Conservation (phyloP, 2,329 filamentous ascomycete species). For the Cladophialophora immunda region DNA sequence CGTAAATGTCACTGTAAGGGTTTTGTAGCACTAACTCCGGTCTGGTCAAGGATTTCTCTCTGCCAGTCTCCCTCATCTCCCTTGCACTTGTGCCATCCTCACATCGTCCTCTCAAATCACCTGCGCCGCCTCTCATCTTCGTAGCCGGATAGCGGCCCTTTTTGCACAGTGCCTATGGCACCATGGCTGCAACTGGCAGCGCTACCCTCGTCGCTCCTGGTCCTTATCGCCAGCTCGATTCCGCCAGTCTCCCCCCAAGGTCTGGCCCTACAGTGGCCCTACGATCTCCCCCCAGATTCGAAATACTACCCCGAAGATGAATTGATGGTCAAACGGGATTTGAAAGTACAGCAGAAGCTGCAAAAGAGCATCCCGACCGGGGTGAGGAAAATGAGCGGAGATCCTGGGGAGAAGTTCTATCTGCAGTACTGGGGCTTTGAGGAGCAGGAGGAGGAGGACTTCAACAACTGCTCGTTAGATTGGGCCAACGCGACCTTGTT, state of each 20-base stretch:
- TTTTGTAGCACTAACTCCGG: background rate
- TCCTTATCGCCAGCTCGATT: constrained; percentile 22
- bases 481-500: constrained; percentile 19
- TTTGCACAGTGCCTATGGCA: constrained; percentile 21
- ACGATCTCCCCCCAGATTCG: constrained; percentile 38
- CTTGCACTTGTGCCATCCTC: background rate
- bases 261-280: constrained; percentile 33
- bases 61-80: background rate
- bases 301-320: constrained; percentile 44
- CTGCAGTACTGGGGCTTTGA: constrained; percentile 55
- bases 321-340: constrained; percentile 40
- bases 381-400: constrained; percentile 55
- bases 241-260: constrained; percentile 20
- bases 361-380: constrained; percentile 41
- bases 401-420: constrained; percentile 59
- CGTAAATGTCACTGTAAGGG: constrained; percentile 7
- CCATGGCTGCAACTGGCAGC: constrained; percentile 31
- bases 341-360: constrained; percentile 45
- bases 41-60: background rate
- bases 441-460: constrained; percentile 28
- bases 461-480: constrained; percentile 12
- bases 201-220: constrained; percentile 30
- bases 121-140: background rate
- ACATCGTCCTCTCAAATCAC: background rate
- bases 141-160: background rate